phyloP scores from a whole-genome alignment of 2,329 filamentous ascomycete genomes.

The Colletotrichum cordylinicola region DNA sequence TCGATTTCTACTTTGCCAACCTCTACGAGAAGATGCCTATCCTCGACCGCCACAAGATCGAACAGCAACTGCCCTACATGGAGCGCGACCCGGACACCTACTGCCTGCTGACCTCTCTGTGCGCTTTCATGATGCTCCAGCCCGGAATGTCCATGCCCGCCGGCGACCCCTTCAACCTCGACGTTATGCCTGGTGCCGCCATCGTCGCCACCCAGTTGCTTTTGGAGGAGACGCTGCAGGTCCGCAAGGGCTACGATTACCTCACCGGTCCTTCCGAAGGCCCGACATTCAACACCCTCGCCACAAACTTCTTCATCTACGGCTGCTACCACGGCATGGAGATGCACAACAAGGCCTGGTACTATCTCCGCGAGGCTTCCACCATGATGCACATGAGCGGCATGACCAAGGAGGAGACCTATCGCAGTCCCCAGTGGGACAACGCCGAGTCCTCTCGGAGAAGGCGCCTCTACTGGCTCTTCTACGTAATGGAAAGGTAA shows the following conservation, averaged over 20 bases:
- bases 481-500: slow-evolving; percentile 75
- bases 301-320: slow-evolving; percentile 82
- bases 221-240: slow-evolving; percentile 70
- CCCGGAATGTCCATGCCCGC: slow-evolving; percentile 68
- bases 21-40: slow-evolving; percentile 71
- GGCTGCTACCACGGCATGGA: slow-evolving; percentile 75
- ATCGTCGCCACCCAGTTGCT: slow-evolving; percentile 70
- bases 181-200: slow-evolving; percentile 63
- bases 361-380: slow-evolving; percentile 77
- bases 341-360: slow-evolving; percentile 80
- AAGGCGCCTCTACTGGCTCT: slow-evolving; percentile 74
- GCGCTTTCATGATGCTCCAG: slow-evolving; percentile 73
- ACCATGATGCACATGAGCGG: slow-evolving; percentile 69
- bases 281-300: slow-evolving; percentile 59
- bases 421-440: slow-evolving; percentile 56
- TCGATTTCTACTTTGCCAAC: slow-evolving; percentile 72
- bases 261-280: slow-evolving; percentile 43
- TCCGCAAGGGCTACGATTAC: slow-evolving; percentile 68
- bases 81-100: slow-evolving; percentile 69
- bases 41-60: slow-evolving; percentile 62
- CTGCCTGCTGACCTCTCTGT: slow-evolving; percentile 68
- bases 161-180: slow-evolving; percentile 60
- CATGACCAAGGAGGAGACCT: slow-evolving; percentile 69
- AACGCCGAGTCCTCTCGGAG: slow-evolving; percentile 65
- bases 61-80: slow-evolving; percentile 64